Base-by-base conservation (phyloP, 2,329 filamentous ascomycete genomes). In the Diaporthe ampelina region DNA sequence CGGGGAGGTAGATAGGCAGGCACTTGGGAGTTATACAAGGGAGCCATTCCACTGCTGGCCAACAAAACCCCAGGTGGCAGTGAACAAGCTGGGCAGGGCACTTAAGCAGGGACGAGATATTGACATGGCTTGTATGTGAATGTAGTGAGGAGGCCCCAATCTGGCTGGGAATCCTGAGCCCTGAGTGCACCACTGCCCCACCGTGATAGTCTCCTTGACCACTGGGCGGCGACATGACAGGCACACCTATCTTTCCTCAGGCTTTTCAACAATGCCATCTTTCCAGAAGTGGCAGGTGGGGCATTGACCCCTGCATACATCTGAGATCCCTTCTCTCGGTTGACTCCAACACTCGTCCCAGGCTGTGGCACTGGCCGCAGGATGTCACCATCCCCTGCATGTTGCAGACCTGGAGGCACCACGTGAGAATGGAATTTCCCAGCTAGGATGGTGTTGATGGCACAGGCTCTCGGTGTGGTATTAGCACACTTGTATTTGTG, bases 261-360 rank as follows among this genome's bases (percentile, higher is more conserved):
- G 32, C 48, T 29, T 40, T 67, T 37, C 17, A 17, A 68, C 29
- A 68, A 54, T 68, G 32, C 63, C 63, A 68, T 68, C 63, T 68
- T 68, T 54, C 63, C 63, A 54, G 48, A 68, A 40, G 32, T 54
- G 45, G 63, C 52, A 68, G 63, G 63, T 54, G 63, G 63, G 63
- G 63, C 48, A 54, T 1, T 10, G 5, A 54, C 63, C 63, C 63
- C 63, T 68, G 63, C 63, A 52, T 68, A 24, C 35, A 68, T 68
- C 45, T 68, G n/a, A 68, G 63, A 68, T 68, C 48, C 37, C 48
- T 35, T 15, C 45, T 68, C 48, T 68, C 32, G 35, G 63, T 52
- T n/a, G 32, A 48, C n/a, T 26, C 63, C 15, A 21, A 68, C 7
- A 37, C 48, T 52, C 5, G 15, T 67, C 45, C 24, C 9, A 8